Evolutionary conservation across 1,284 basidiomycete species (phyloP).

Genomic region (Athelia sp.): DNA sequence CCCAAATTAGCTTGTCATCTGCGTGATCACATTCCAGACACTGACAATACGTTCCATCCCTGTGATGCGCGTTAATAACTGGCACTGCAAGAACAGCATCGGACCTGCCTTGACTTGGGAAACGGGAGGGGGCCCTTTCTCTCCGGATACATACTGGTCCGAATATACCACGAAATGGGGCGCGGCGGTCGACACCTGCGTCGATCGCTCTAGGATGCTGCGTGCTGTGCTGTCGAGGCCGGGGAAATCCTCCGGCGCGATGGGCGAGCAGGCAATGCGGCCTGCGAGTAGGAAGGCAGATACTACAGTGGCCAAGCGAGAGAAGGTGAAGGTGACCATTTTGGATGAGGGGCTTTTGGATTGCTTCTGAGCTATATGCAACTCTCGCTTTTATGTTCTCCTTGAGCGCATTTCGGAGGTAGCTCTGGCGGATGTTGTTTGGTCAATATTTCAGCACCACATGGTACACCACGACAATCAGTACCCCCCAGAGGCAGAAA

Average conservation of each 20-base stretch:
- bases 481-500: no score
- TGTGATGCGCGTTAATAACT: neutral
- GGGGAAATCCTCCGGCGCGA: neutral
- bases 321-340: neutral
- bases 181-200: neutral
- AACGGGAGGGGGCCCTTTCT: neutral
- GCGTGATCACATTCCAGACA: neutral
- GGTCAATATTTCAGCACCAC: no score
- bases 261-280: neutral
- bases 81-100: neutral
- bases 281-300: neutral
- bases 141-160: neutral
- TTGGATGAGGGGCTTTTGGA: neutral
- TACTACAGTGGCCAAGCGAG: neutral
- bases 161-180: slow-evolving; percentile 1
- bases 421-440: no score
- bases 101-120: neutral
- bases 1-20: neutral
- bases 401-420: no score
- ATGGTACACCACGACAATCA: no score
- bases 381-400: no score
- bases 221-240: neutral
- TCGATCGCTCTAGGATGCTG: neutral
- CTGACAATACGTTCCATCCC: neutral
- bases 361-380: no score